These are phyloP conservation scores for Adiantum capillusveneris DNA, from an alignment of 75 land plant species.

Conservation along the genomic window DNA sequence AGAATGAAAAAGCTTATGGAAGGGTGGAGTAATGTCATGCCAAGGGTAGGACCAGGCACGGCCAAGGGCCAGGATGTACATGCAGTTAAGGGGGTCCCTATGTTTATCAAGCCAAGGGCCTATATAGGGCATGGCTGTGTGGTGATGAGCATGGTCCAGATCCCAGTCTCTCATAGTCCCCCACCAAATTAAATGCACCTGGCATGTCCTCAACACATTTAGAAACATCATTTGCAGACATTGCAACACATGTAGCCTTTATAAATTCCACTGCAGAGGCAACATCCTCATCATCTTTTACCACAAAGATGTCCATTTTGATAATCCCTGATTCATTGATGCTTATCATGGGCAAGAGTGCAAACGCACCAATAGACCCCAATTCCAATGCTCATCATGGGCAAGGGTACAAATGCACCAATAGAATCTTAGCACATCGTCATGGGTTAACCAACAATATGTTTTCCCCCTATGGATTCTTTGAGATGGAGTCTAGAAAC, in stretches of 20 bases:
- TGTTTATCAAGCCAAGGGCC: too few species aligned
- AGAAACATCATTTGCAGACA: slow-evolving; percentile 66
- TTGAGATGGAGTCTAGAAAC: slow-evolving; percentile 2
- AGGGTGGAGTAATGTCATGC: too few species aligned
- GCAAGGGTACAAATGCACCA: too few species aligned
- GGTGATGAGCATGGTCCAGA: too few species aligned
- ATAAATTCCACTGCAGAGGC: slow-evolving; percentile 37
- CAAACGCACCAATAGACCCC: slow-evolving; percentile 53
- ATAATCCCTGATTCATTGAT: slow-evolving; percentile 49
- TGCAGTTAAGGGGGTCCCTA: too few species aligned
- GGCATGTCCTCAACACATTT: slow-evolving; percentile 16
- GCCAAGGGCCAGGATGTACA: too few species aligned
- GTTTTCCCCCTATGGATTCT: slow-evolving; percentile 20
- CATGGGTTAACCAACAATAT: slow-evolving; percentile 73
- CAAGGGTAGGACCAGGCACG: too few species aligned
- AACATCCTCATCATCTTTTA: slow-evolving; percentile 45
- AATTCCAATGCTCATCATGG: too few species aligned
- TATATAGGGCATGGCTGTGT: too few species aligned
- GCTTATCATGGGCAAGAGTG: slow-evolving; percentile 49
- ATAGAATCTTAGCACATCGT: slow-evolving; percentile 58
- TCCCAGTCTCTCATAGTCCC: too few species aligned
- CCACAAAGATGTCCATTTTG: slow-evolving; percentile 19
- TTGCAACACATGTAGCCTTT: slow-evolving; percentile 24
- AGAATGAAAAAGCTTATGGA: too few species aligned
- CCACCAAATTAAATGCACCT: slow-evolving; percentile 27